A percentile compares a stretch with the other conserved stretches of the same genome.
Evolutionary conservation across 129 eudicot genomes (phyloP).

Genomic region (Kitagawia praeruptora): DNA sequence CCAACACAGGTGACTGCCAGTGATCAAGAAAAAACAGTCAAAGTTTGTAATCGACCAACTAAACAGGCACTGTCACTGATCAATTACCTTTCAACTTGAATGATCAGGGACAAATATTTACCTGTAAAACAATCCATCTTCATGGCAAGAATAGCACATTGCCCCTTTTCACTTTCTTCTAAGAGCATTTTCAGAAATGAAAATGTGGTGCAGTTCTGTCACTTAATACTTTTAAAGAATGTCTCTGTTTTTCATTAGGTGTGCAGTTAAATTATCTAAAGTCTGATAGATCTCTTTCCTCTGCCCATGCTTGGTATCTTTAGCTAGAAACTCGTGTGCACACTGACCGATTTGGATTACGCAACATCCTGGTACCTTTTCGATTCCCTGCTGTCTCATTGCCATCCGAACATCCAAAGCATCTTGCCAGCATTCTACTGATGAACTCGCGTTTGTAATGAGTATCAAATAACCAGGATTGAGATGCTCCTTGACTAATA

Average conservation of each 20-base stretch:
- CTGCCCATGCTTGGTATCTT: constrained; percentile 43
- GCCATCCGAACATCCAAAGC: constrained; percentile 38
- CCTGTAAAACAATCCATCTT: not conserved
- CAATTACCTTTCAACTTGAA: not conserved
- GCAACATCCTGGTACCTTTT: constrained; percentile 59
- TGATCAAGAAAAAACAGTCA: too few relatives aligned
- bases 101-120: not conserved
- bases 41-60: not conserved
- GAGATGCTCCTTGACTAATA: constrained; percentile 38
- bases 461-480: constrained; percentile 41
- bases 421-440: constrained; percentile 52
- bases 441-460: constrained; percentile 41
- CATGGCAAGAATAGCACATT: not conserved
- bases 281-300: constrained; percentile 44
- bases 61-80: not conserved
- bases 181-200: not conserved
- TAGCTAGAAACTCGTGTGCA: constrained; percentile 60
- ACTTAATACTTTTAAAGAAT: not conserved
- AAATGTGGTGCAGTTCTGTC: not conserved
- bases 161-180: not conserved
- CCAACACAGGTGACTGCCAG: not conserved
- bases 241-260: constrained; percentile 24
- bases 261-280: constrained; percentile 36
- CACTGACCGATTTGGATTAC: constrained; percentile 44
- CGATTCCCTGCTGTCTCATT: constrained; percentile 32